Percentiles rank a stretch among this genome's conserved stretches.
phyloP scores from a whole-genome alignment of 2,329 filamentous ascomycete genomes.

The Delphinella strobiligena region DNA sequence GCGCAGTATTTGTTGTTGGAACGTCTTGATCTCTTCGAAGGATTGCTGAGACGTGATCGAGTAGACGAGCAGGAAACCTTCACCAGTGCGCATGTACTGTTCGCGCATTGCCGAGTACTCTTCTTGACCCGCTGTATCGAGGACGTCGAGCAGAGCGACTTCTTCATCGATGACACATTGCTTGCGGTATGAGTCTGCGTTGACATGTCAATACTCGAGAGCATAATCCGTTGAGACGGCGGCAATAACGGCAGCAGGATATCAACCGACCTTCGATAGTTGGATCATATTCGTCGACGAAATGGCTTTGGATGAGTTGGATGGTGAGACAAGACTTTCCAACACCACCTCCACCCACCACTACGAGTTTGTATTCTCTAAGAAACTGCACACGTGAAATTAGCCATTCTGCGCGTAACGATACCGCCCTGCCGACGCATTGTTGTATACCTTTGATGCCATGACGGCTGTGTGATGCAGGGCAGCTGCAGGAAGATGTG shows the following conservation, averaged over 20 bases:
- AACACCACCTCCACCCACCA: constrained; percentile 94
- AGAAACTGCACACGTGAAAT: constrained; percentile 29
- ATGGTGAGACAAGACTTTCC: constrained; percentile 99
- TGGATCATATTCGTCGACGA: constrained; percentile 98
- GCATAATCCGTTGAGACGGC: background rate
- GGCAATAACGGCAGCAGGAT: constrained; percentile 1
- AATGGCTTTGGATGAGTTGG: constrained; percentile 72
- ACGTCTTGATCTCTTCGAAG: constrained; percentile 96
- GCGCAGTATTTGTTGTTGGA: constrained; percentile 95
- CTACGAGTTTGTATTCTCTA: constrained; percentile 54
- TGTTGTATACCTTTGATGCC: constrained; percentile 11
- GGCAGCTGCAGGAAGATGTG: background rate
- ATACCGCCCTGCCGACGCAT: background rate
- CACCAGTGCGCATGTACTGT: constrained; percentile 98
- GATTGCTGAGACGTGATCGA: constrained; percentile 95
- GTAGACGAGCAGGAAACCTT: constrained; percentile 95
- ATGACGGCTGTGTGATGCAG: constrained; percentile 4
- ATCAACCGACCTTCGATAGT: constrained; percentile 79
- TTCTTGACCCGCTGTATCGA: constrained; percentile 96
- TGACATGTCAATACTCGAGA: background rate
- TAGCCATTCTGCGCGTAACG: constrained; percentile 1
- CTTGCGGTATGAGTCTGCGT: constrained; percentile 94
- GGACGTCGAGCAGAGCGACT: constrained; percentile 90
- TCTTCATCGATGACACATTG: constrained; percentile 98
- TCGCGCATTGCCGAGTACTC: constrained; percentile 99